A percentile compares a stretch with the other conserved stretches of the same genome.
Conservation (phyloP, 768 basidiomycete genomes). For the Gelatoporia subvermispora region DNA sequence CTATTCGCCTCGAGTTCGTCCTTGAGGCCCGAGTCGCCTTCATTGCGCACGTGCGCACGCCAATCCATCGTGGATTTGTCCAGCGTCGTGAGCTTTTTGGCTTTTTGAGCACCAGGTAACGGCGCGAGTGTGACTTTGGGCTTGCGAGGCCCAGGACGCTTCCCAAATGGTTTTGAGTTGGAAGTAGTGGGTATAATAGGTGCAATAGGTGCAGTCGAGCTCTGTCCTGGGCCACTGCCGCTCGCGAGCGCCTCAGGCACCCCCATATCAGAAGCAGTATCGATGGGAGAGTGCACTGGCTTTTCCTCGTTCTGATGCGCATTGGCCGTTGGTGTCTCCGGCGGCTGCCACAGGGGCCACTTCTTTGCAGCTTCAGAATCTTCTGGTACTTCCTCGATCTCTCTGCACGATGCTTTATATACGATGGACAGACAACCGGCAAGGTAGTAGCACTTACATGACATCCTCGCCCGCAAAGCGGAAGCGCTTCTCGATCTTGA, state of each 20-base stretch:
- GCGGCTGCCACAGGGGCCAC: slow-evolving; percentile 58
- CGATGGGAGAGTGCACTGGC: slow-evolving; percentile 3
- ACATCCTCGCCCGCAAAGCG: slow-evolving; percentile 75
- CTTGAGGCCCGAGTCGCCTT: slow-evolving; percentile 37
- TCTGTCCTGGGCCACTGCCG: not conserved
- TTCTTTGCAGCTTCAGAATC: slow-evolving; percentile 70
- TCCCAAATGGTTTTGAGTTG: slow-evolving; percentile 17
- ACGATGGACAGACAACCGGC: slow-evolving; percentile 6
- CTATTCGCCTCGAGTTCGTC: slow-evolving; percentile 75
- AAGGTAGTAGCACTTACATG: slow-evolving; percentile 42
- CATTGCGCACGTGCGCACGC: slow-evolving; percentile 55
- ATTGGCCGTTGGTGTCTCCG: slow-evolving; percentile 9
- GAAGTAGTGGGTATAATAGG: slow-evolving; percentile 10
- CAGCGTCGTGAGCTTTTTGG: slow-evolving; percentile 76
- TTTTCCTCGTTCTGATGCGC: slow-evolving; percentile 1
- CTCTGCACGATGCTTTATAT: slow-evolving; percentile 40
- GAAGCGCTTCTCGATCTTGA: slow-evolving; percentile 68
- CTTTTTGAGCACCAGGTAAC: slow-evolving; percentile 49
- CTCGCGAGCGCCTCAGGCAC: not conserved
- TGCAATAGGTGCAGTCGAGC: slow-evolving; percentile 6
- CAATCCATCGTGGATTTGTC: slow-evolving; percentile 89
- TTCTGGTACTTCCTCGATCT: slow-evolving; percentile 68
- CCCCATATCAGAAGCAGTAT: not conserved
- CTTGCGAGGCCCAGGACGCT: slow-evolving; percentile 63
- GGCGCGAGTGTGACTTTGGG: slow-evolving; percentile 52